Conservation (phyloP, 2,329 filamentous ascomycete species). For the Monilinia polystroma region DNA sequence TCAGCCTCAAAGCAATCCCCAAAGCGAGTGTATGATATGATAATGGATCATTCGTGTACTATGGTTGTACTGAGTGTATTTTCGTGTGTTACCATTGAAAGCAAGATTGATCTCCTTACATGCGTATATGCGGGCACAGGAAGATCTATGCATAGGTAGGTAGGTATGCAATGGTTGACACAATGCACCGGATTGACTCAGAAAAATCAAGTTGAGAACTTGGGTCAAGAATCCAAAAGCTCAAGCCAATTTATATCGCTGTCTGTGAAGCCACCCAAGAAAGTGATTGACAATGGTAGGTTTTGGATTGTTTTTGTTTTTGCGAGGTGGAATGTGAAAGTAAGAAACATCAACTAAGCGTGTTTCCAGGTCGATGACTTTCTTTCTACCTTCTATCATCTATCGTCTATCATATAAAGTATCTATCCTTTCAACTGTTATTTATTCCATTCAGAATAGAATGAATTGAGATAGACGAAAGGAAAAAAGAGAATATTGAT, state of each 20-base stretch:
- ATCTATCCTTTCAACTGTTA: neutral
- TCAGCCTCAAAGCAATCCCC: neutral
- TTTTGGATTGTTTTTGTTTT: neutral
- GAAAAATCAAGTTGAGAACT: slow-evolving; percentile 10
- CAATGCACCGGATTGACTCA: slow-evolving; percentile 4
- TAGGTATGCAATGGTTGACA: neutral
- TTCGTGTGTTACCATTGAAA: slow-evolving; percentile 3
- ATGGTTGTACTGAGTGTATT: slow-evolving; percentile 1
- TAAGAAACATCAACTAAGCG: neutral
- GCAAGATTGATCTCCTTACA: slow-evolving; percentile 8
- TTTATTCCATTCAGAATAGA: neutral
- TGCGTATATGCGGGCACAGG: slow-evolving; percentile 15
- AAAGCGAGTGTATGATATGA: slow-evolving; percentile 10
- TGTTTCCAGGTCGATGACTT: slow-evolving; percentile 7
- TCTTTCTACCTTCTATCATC: neutral
- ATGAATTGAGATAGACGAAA: neutral
- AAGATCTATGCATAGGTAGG: slow-evolving; percentile 11
- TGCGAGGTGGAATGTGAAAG: slow-evolving; percentile 3
- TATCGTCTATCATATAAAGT: neutral
- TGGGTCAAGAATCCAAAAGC: neutral
- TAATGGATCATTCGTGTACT: slow-evolving; percentile 12
- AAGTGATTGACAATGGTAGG: slow-evolving; percentile 8
- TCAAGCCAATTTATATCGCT: neutral
- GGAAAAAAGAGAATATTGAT: neutral
- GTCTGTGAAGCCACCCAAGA: neutral